phyloP scores from a whole-genome alignment of 805 yeast species.

The Metschnikowia kofuensis region DNA sequence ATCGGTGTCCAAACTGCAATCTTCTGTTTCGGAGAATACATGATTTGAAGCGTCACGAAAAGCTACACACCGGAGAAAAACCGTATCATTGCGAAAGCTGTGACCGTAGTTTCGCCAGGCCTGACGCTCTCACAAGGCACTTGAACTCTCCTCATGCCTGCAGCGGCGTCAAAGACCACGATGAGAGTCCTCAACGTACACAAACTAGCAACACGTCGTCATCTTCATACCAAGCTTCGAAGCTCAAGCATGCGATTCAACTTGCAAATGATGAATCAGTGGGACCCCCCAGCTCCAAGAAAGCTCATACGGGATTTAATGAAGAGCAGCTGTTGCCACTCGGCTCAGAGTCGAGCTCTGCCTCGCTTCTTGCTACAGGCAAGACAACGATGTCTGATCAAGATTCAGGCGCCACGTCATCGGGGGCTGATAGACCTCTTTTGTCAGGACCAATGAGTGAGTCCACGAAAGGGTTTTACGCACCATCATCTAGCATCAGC shows the following conservation, averaged over 20 bases:
- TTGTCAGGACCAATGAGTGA: neutral
- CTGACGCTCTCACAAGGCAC: constrained; percentile 75
- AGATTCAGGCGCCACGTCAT: constrained; percentile 3
- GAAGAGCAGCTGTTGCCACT: constrained; percentile 16
- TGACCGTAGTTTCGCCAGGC: constrained; percentile 64
- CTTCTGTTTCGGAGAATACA: constrained; percentile 67
- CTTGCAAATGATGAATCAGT: neutral
- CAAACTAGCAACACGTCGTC: constrained; percentile 7
- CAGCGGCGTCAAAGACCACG: constrained; percentile 2
- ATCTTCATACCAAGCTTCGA: constrained; percentile 1
- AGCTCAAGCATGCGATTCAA: neutral
- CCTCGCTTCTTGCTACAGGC: constrained; percentile 7
- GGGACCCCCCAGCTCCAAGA: neutral
- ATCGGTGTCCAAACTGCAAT: constrained; percentile 57
- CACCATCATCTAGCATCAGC: constrained; percentile 1
- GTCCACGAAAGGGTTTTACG: neutral
- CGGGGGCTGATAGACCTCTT: constrained; percentile 1
- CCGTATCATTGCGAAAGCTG: constrained; percentile 64
- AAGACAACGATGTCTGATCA: neutral
- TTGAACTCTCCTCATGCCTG: constrained; percentile 45
- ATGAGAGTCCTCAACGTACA: constrained; percentile 2
- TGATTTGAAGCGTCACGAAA: constrained; percentile 73
- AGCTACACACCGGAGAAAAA: constrained; percentile 72
- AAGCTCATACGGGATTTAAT: constrained; percentile 3
- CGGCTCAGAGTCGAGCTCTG: constrained; percentile 9